Conservation (phyloP, 2,329 filamentous ascomycete genomes). For the Ophiostoma piceae region DNA sequence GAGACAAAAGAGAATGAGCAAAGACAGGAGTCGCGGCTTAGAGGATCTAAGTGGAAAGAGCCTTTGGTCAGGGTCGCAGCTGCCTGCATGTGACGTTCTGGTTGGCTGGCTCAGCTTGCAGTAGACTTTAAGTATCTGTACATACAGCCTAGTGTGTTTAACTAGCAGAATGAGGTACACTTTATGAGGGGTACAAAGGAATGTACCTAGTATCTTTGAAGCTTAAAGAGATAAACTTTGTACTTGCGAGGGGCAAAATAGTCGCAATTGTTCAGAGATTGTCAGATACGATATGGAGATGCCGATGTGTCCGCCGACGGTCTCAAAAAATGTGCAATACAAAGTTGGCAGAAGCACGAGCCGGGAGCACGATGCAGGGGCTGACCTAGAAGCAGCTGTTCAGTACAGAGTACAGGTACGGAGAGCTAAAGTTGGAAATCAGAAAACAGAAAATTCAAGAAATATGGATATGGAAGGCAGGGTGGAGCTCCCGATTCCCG, state of each 20-base stretch:
- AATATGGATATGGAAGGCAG: constrained; percentile 14
- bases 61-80: constrained; percentile 19
- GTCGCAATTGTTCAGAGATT: neutral
- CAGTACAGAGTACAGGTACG: too few species aligned
- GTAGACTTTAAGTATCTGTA: neutral
- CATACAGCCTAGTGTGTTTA: neutral
- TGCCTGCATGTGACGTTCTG: constrained; percentile 20
- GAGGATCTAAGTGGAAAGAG: constrained; percentile 11
- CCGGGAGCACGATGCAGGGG: neutral
- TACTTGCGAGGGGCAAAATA: too few species aligned
- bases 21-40: neutral
- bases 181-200: neutral
- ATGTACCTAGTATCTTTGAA: neutral
- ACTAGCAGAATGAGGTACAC: neutral
- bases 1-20: neutral
- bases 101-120: constrained; percentile 18
- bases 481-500: constrained; percentile 17
- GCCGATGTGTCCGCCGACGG: neutral
- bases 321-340: neutral
- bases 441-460: constrained; percentile 15
- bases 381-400: neutral
- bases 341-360: neutral
- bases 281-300: neutral
- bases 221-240: too few species aligned
- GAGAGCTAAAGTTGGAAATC: neutral